phyloP scores from a whole-genome alignment of 805 yeast genomes.

The Starmerella sirachaensis region DNA sequence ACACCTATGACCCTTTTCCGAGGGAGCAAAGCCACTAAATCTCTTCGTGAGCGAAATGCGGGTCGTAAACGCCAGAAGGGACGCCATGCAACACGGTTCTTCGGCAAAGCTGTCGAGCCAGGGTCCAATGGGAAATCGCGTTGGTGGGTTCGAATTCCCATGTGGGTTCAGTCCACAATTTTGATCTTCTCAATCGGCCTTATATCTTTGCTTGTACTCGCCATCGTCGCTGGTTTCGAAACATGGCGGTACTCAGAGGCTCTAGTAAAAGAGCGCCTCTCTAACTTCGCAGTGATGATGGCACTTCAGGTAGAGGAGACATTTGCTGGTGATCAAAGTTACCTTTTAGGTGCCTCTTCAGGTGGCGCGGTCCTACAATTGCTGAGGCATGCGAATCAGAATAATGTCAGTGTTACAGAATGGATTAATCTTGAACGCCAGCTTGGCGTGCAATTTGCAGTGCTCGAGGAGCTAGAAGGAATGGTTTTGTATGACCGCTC shows the following conservation, averaged over 20 bases:
- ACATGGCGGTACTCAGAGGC: constrained; percentile 17
- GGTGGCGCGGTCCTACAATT: constrained; percentile 1
- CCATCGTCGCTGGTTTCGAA: constrained; percentile 13
- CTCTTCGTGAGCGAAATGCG: too few relatives aligned
- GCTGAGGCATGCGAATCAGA: constrained; percentile 3
- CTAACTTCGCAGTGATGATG: constrained; percentile 18
- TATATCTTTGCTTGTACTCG: constrained; percentile 13
- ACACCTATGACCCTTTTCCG: too few relatives aligned
- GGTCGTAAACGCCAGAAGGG: too few relatives aligned
- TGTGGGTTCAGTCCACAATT: constrained; percentile 19
- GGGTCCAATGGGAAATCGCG: constrained; percentile 5
- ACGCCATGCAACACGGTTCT: too few relatives aligned
- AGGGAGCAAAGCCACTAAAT: too few relatives aligned
- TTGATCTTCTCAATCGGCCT: constrained; percentile 16
- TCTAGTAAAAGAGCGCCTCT: constrained; percentile 14
- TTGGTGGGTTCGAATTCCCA: constrained; percentile 19
- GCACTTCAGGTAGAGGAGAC: constrained; percentile 15
- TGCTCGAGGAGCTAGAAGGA: constrained; percentile 1
- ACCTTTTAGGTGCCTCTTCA: constrained; percentile 2
- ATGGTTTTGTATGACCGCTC: constrained; percentile 11
- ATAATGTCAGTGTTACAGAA: background rate
- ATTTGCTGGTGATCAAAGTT: constrained; percentile 4
- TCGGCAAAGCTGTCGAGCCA: too few relatives aligned
- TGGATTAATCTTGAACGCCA: constrained; percentile 8
- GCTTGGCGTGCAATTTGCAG: constrained; percentile 6